A percentile compares a stretch with the other conserved stretches of the same genome.
Evolutionary conservation across 148 eudicot genomes (phyloP).

Genomic region (Spergularia bocconei): DNA sequence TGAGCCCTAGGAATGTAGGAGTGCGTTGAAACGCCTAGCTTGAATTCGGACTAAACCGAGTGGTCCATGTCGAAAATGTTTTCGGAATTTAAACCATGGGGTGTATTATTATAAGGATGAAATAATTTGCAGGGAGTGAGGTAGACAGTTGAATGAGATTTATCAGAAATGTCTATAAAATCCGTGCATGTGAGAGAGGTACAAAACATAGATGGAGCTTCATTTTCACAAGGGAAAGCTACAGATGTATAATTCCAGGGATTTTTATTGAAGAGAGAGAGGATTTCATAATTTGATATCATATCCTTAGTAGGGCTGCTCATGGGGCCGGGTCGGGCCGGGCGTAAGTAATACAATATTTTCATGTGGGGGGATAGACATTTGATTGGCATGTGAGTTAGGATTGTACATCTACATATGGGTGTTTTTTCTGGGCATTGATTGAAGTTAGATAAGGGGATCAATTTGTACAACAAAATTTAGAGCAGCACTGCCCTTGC

Average conservation of each 20-base stretch:
- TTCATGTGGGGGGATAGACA: constrained; percentile 24
- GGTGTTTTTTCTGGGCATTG: constrained; percentile 17
- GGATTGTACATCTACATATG: constrained; percentile 4
- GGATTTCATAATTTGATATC: constrained; percentile 12
- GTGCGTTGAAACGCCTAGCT: too few species aligned
- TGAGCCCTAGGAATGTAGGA: neutral
- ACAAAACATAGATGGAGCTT: constrained; percentile 17
- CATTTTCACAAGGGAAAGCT: constrained; percentile 21
- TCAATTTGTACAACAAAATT: constrained; percentile 14
- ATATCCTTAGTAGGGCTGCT: constrained; percentile 22
- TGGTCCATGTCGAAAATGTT: neutral
- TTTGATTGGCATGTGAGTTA: constrained; percentile 27
- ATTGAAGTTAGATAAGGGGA: constrained; percentile 29
- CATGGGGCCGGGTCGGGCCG: neutral
- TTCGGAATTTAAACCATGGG: neutral
- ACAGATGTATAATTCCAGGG: constrained; percentile 20
- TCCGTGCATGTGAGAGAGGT: constrained; percentile 2
- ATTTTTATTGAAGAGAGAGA: constrained; percentile 20
- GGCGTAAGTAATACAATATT: neutral
- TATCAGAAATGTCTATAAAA: constrained; percentile 6
- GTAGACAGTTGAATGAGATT: constrained; percentile 7
- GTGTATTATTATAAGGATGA: neutral
- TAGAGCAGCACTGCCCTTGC: constrained; percentile 11
- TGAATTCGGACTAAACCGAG: neutral
- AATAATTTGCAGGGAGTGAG: neutral